Percentiles rank a stretch among this genome's conserved stretches.
phyloP scores from a whole-genome alignment of 2,329 filamentous ascomycete genomes.

The Arthroderma sp. region DNA sequence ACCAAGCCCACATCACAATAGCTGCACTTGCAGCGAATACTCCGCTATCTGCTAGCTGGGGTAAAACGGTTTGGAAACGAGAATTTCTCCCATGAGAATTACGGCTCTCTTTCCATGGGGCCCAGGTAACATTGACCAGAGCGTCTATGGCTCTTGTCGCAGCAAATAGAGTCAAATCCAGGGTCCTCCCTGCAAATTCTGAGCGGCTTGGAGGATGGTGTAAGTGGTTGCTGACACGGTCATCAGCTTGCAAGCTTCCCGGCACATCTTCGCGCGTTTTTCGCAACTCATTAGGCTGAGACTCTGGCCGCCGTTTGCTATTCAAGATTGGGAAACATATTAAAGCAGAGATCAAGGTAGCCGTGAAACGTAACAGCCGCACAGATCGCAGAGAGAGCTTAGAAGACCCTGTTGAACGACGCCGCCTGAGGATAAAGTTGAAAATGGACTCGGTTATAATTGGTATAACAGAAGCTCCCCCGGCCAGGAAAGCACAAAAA shows the following conservation, averaged over 20 bases:
- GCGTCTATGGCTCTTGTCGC: conserved; percentile 60
- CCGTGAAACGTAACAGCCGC: conserved; percentile 25
- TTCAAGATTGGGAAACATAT: conserved; percentile 38
- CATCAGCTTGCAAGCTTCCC: background rate
- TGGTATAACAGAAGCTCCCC: conserved; percentile 38
- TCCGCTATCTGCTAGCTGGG: conserved; percentile 47
- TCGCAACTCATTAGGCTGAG: background rate
- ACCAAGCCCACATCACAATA: conserved; percentile 80
- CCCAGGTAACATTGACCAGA: conserved; percentile 53
- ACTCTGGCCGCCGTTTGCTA: conserved; percentile 15
- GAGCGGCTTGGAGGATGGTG: conserved; percentile 13
- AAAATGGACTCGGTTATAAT: conserved; percentile 10
- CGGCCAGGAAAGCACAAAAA: conserved; percentile 40
- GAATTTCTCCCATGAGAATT: conserved; percentile 19
- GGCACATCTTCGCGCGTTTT: background rate
- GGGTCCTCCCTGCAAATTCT: conserved; percentile 53
- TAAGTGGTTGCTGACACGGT: background rate
- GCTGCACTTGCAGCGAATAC: conserved; percentile 61
- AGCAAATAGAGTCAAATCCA: conserved; percentile 73
- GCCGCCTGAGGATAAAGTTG: conserved; percentile 1
- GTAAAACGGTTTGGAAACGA: conserved; percentile 28
- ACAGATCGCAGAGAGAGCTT: background rate
- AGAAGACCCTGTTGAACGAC: conserved; percentile 3
- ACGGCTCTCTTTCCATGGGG: conserved; percentile 27
- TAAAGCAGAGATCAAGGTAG: conserved; percentile 37